phyloP scores from a whole-genome alignment of 495 filamentous ascomycete species.

The Extremus antarcticus region DNA sequence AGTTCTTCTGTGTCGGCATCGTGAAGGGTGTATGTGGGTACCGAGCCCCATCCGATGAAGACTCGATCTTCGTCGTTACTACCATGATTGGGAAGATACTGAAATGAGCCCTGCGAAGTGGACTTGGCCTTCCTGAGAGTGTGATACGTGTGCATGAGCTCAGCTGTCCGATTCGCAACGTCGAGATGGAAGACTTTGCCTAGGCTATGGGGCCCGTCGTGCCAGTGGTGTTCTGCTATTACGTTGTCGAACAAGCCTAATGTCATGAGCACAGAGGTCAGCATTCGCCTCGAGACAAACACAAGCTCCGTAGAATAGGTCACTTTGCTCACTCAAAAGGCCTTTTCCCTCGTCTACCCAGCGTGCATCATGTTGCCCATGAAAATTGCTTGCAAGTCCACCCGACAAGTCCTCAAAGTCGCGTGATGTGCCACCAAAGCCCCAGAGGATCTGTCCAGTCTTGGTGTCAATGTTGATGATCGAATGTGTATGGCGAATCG shows the following conservation, averaged over 20 bases:
- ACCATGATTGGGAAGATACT: conserved; percentile 3
- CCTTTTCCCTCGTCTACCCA: conserved; percentile 7
- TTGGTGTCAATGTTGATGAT: conserved; percentile 15
- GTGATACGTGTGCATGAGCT: conserved; percentile 8
- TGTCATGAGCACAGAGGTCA: conserved; percentile 2
- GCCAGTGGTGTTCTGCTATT: neutral
- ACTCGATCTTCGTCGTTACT: conserved; percentile 4
- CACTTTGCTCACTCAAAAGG: neutral
- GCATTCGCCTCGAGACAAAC: conserved; percentile 5
- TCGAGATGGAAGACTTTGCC: conserved; percentile 10
- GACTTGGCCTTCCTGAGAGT: conserved; percentile 1
- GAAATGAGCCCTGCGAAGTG: conserved; percentile 18
- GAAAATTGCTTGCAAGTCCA: conserved; percentile 15
- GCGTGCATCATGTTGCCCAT: conserved; percentile 21
- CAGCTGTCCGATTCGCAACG: conserved; percentile 5
- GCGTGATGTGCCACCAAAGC: conserved; percentile 15
- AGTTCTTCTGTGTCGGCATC: conserved; percentile 8
- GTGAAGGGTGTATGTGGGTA: conserved; percentile 7
- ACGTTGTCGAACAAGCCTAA: conserved; percentile 18
- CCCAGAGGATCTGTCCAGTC: conserved; percentile 18
- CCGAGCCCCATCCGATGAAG: conserved; percentile 10
- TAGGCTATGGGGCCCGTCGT: neutral
- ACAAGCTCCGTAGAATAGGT: no score
- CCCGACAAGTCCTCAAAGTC: conserved; percentile 9
- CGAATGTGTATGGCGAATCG: conserved; percentile 11